Evolutionary conservation across 495 filamentous ascomycete genomes (phyloP).

Genomic region (Bryoglossum gracile): DNA sequence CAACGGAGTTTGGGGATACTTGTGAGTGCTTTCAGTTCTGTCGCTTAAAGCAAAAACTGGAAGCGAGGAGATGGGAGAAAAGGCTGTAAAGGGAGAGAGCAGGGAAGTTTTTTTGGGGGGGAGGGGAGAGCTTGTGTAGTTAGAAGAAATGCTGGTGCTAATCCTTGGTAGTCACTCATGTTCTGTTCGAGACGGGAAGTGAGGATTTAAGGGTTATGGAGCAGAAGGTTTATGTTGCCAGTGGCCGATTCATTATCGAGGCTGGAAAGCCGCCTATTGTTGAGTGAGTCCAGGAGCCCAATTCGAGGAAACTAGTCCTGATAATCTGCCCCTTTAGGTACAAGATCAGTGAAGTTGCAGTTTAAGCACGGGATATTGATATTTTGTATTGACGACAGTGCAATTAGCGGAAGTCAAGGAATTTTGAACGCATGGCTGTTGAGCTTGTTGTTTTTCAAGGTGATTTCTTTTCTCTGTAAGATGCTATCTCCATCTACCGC

Average conservation of each 20-base stretch:
- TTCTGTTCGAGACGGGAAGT: constrained; percentile 48
- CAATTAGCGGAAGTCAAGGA: too few relatives aligned
- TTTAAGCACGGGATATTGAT: not conserved
- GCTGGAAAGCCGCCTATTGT: constrained; percentile 45
- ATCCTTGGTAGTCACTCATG: constrained; percentile 36
- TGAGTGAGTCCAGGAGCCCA: constrained; percentile 31
- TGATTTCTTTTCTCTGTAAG: too few relatives aligned
- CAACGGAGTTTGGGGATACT: constrained; percentile 48
- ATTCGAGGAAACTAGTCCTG: too few relatives aligned
- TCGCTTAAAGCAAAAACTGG: too few relatives aligned
- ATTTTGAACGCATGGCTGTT: too few relatives aligned
- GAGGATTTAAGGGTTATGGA: constrained; percentile 44
- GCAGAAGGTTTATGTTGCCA: constrained; percentile 45
- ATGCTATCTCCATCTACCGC: too few relatives aligned
- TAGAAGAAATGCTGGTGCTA: not conserved
- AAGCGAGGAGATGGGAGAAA: too few relatives aligned
- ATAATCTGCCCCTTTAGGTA: constrained; percentile 17
- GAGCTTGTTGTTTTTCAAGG: too few relatives aligned
- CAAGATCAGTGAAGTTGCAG: constrained; percentile 46
- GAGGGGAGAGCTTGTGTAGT: not conserved
- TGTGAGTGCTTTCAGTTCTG: constrained; percentile 38
- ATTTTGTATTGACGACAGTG: too few relatives aligned
- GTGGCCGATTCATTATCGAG: constrained; percentile 48
- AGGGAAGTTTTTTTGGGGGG: too few relatives aligned
- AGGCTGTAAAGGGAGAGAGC: too few relatives aligned